Evolutionary conservation across 306 rosid species (phyloP).

Genomic region (Adenanthera pavonina): DNA sequence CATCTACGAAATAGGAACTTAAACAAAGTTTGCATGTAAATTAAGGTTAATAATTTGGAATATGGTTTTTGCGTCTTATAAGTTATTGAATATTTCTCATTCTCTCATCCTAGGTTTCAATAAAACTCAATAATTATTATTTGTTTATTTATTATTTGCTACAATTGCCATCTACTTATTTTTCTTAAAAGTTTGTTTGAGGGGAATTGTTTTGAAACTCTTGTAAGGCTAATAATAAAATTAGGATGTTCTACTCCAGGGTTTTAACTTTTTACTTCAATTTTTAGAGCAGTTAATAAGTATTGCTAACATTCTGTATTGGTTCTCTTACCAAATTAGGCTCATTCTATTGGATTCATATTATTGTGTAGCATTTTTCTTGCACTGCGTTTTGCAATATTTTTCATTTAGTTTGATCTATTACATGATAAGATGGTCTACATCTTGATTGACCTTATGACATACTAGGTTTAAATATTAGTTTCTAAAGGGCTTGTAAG

Average conservation of each 20-base stretch:
- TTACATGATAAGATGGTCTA: too few relatives aligned
- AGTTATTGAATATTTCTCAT: too few relatives aligned
- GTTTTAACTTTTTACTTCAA: slow-evolving; percentile 4
- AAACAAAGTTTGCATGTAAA: too few relatives aligned
- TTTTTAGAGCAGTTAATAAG: not conserved
- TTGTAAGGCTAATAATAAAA: slow-evolving; percentile 5
- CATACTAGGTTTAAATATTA: too few relatives aligned
- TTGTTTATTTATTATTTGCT: not conserved
- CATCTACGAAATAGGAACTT: too few relatives aligned
- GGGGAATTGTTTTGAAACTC: not conserved
- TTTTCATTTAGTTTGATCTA: not conserved
- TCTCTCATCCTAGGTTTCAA: too few relatives aligned
- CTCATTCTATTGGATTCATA: not conserved
- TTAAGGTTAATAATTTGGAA: not conserved
- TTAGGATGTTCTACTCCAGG: not conserved
- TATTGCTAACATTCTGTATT: not conserved
- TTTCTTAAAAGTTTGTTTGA: not conserved
- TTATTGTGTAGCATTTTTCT: not conserved
- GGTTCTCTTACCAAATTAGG: not conserved
- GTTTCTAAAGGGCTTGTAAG: too few relatives aligned
- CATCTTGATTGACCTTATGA: too few relatives aligned
- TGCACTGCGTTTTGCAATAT: slow-evolving; percentile 9
- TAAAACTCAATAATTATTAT: too few relatives aligned
- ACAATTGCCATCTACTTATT: not conserved
- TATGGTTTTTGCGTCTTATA: not conserved